These are phyloP conservation scores for Rhizopus delemar DNA, from an alignment of 371 early-diverging fungal genomes.

Conservation along the genomic window DNA sequence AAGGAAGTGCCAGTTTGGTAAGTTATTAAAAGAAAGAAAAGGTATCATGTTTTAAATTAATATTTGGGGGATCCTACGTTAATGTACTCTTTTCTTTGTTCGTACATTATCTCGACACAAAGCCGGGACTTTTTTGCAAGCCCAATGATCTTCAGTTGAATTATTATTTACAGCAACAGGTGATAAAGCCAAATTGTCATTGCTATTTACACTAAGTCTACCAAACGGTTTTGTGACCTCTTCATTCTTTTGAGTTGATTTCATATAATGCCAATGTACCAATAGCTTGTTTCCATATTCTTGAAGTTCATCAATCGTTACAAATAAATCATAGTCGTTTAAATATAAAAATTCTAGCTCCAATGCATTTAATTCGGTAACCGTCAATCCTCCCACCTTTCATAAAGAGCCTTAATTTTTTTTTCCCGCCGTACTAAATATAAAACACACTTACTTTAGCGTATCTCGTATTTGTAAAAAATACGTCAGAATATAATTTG, in stretches of 20 bases:
- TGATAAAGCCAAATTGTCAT: no score
- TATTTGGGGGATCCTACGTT: no score
- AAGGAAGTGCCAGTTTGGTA: no score
- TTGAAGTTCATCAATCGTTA: conserved; percentile 75
- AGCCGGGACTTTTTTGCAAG: no score
- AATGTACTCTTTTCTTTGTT: no score
- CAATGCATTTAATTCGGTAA: conserved; percentile 85
- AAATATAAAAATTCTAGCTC: conserved; percentile 81
- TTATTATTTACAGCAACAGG: no score
- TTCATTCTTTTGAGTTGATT: conserved; percentile 7
- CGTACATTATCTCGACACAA: no score
- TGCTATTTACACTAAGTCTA: conserved; percentile 9
- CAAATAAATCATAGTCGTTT: conserved; percentile 76
- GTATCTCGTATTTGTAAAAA: conserved; percentile 88
- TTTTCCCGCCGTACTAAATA: background rate
- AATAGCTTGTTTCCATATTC: conserved; percentile 74
- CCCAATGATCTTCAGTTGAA: no score
- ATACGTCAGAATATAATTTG: conserved; percentile 87
- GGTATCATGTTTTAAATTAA: no score
- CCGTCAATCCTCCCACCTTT: conserved; percentile 93
- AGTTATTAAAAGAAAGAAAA: no score
- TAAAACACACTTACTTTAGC: conserved; percentile 61
- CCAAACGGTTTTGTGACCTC: conserved; percentile 17
- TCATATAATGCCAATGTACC: conserved; percentile 53
- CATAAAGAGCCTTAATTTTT: background rate